Evolutionary conservation across 495 filamentous ascomycete genomes (phyloP).

Genomic region (Penicillium fimorum): DNA sequence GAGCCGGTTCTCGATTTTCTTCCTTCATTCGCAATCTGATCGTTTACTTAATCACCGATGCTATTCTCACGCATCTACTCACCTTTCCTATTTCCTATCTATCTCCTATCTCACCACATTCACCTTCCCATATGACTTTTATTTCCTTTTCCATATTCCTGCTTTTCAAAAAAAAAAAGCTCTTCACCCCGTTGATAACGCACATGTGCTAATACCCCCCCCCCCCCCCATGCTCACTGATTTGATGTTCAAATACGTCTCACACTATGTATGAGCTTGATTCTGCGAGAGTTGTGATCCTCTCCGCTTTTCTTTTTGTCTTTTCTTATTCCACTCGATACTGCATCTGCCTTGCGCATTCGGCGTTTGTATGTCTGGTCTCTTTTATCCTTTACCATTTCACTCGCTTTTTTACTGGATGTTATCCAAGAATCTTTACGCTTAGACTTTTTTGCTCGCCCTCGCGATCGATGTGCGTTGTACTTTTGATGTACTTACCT

Average conservation of each 20-base stretch:
- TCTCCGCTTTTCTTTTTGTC: not conserved
- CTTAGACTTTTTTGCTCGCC: not conserved
- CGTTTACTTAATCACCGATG: constrained; percentile 7
- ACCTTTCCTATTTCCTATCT: not conserved
- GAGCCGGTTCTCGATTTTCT: constrained; percentile 20
- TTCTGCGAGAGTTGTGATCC: constrained; percentile 1
- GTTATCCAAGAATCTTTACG: not conserved
- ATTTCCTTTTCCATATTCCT: constrained; percentile 10
- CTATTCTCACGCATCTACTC: not conserved
- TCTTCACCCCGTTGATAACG: constrained; percentile 21
- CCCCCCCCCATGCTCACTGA: constrained; percentile 1
- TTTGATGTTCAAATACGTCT: not conserved
- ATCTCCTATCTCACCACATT: not conserved
- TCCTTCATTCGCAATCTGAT: constrained; percentile 1
- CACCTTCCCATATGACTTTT: not conserved
- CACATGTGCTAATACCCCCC: constrained; percentile 27
- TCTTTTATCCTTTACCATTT: not conserved
- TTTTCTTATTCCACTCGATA: constrained; percentile 13
- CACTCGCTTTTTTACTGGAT: not conserved
- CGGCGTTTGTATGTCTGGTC: constrained; percentile 14
- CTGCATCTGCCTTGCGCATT: constrained; percentile 14
- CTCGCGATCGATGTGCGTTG: not conserved
- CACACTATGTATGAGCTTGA: not conserved
- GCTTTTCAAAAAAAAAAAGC: constrained; percentile 29
- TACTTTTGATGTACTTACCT: constrained; percentile 2